Evolutionary conservation across 1,139 yeast species (phyloP).

Genomic region (Scheffersomyces segobiensis): DNA sequence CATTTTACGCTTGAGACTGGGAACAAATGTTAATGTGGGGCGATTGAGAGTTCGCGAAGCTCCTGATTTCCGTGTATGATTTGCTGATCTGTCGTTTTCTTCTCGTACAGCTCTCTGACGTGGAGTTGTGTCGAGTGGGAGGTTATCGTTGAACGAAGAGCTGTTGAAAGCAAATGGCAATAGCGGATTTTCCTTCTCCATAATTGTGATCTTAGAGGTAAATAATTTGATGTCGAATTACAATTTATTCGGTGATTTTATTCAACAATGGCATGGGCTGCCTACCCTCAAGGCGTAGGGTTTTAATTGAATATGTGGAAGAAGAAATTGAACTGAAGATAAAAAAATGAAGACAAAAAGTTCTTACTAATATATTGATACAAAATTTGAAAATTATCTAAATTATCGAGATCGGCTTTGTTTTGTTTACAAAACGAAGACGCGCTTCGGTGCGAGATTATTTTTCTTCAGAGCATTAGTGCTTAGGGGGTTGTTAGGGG

Average conservation of each 20-base stretch:
- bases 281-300: neutral
- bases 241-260: neutral
- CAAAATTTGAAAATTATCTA: neutral
- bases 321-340: neutral
- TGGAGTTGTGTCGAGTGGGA: slow-evolving; percentile 36
- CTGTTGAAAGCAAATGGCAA: slow-evolving; percentile 47
- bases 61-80: slow-evolving; percentile 25
- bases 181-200: slow-evolving; percentile 42
- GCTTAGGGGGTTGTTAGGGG: neutral
- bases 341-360: neutral
- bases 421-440: neutral
- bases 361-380: neutral
- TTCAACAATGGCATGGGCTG: neutral
- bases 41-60: slow-evolving; percentile 16
- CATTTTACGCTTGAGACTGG: slow-evolving; percentile 45
- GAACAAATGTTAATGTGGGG: slow-evolving; percentile 27
- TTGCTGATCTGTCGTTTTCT: slow-evolving; percentile 40
- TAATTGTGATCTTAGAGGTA: slow-evolving; percentile 4
- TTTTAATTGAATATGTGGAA: neutral
- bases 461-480: neutral
- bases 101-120: slow-evolving; percentile 34
- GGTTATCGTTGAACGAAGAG: slow-evolving; percentile 24
- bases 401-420: neutral
- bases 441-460: neutral
- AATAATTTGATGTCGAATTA: neutral